phyloP scores from a whole-genome alignment of 1,284 basidiomycete genomes.

The Tilletia caries region DNA sequence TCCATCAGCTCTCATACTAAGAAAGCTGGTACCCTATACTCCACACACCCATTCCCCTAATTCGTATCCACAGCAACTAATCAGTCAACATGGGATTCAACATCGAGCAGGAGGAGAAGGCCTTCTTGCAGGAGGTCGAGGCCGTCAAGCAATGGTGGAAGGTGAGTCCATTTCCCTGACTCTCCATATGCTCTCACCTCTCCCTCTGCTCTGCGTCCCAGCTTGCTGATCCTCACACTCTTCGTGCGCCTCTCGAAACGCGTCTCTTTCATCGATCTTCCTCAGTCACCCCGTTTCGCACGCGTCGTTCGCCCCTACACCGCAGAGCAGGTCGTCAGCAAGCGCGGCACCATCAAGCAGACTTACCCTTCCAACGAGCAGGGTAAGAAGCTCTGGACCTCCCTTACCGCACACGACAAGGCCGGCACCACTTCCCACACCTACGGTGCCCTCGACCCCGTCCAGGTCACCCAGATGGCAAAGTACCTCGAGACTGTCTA shows the following conservation, averaged over 20 bases:
- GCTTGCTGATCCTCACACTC: no score
- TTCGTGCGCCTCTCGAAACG: background rate
- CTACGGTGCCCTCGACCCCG: constrained; percentile 95
- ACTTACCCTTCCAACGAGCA: constrained; percentile 79
- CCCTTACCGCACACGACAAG: constrained; percentile 62
- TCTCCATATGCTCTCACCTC: background rate
- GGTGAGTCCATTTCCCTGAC: constrained; percentile 58
- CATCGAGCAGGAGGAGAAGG: constrained; percentile 50
- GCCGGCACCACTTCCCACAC: constrained; percentile 74
- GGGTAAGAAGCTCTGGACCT: constrained; percentile 80
- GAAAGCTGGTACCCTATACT: no score
- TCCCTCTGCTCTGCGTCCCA: no score
- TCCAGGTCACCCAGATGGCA: constrained; percentile 67
- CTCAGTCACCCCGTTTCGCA: constrained; percentile 82
- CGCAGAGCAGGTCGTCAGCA: constrained; percentile 85
- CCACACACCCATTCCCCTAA: constrained; percentile 1
- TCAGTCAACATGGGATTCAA: constrained; percentile 21
- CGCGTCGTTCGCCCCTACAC: constrained; percentile 84
- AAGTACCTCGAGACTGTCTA: constrained; percentile 55
- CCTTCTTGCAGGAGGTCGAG: constrained; percentile 75
- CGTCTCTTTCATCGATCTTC: constrained; percentile 19
- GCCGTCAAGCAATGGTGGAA: constrained; percentile 88
- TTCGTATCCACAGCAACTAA: background rate
- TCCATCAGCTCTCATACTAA: no score
- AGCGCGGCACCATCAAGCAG: constrained; percentile 82